A percentile compares a stretch with the other conserved stretches of the same genome.
Conservation (phyloP, 176 grass and related monocot genomes). For the Chloris gayana region DNA sequence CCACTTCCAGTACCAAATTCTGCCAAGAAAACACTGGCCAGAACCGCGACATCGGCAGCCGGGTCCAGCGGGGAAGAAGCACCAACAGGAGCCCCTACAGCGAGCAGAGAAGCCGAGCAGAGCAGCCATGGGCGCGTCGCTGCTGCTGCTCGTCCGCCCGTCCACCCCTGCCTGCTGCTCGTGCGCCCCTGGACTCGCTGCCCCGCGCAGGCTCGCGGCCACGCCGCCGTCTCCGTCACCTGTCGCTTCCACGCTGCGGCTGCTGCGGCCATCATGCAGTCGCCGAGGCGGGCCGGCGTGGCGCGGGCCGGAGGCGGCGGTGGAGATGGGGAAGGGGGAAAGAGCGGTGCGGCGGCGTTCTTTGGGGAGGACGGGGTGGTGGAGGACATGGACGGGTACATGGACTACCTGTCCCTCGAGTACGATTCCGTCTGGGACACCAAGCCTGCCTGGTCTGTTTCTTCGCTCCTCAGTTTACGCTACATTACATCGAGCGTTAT, state of each 20-base stretch:
- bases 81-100: background rate
- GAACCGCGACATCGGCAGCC: constrained; percentile 27
- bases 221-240: background rate
- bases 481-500: too few species aligned
- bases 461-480: too few species aligned
- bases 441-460: constrained; percentile 80
- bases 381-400: constrained; percentile 93
- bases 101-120: constrained; percentile 1
- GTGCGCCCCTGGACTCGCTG: background rate
- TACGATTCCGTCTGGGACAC: constrained; percentile 98
- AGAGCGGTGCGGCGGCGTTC: constrained; percentile 49
- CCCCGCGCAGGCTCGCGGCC: background rate
- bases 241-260: background rate
- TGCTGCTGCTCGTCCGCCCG: constrained; percentile 41
- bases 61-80: background rate
- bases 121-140: constrained; percentile 51
- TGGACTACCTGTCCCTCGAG: constrained; percentile 91
- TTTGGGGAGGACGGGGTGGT: constrained; percentile 78
- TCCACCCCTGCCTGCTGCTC: constrained; percentile 34
- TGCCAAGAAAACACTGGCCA: constrained; percentile 2
- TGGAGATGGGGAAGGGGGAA: constrained; percentile 14
- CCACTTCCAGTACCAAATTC: background rate
- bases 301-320: constrained; percentile 23
- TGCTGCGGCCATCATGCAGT: background rate
- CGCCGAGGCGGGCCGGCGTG: background rate